These are phyloP conservation scores for Echites panduratus DNA, from an alignment of 257 asterid species.

Conservation along the genomic window DNA sequence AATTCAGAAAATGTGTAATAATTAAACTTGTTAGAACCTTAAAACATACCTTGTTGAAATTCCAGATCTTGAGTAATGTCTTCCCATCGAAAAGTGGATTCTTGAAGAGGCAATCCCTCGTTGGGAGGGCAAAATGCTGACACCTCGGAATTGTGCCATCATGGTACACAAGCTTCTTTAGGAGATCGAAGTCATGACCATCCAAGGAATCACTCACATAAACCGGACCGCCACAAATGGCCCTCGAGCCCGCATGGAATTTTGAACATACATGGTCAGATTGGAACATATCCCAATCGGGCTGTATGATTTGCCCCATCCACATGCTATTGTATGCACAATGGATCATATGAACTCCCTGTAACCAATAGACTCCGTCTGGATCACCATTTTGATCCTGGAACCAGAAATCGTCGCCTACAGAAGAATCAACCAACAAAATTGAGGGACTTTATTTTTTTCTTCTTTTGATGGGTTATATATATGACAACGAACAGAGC, in stretches of 20 bases:
- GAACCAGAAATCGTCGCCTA: slow-evolving; percentile 85
- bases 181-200: slow-evolving; percentile 64
- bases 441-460: no score
- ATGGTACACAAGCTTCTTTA: slow-evolving; percentile 46
- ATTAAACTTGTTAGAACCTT: not conserved
- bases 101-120: slow-evolving; percentile 72
- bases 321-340: slow-evolving; percentile 83
- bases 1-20: no score
- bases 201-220: slow-evolving; percentile 72
- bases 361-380: slow-evolving; percentile 75
- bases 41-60: slow-evolving; percentile 70
- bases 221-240: slow-evolving; percentile 74
- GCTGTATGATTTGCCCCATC: slow-evolving; percentile 81
- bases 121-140: slow-evolving; percentile 65
- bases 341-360: slow-evolving; percentile 87
- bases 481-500: not conserved
- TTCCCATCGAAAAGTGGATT: slow-evolving; percentile 69
- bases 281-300: slow-evolving; percentile 89
- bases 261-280: slow-evolving; percentile 64
- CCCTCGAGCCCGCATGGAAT: slow-evolving; percentile 75
- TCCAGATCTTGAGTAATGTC: slow-evolving; percentile 70
- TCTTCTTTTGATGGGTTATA: not conserved
- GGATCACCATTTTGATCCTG: slow-evolving; percentile 82
- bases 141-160: slow-evolving; percentile 71
- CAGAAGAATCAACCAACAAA: not conserved